phyloP scores from a whole-genome alignment of 2,329 filamentous ascomycete species.

The Ampelomyces quisqualis region DNA sequence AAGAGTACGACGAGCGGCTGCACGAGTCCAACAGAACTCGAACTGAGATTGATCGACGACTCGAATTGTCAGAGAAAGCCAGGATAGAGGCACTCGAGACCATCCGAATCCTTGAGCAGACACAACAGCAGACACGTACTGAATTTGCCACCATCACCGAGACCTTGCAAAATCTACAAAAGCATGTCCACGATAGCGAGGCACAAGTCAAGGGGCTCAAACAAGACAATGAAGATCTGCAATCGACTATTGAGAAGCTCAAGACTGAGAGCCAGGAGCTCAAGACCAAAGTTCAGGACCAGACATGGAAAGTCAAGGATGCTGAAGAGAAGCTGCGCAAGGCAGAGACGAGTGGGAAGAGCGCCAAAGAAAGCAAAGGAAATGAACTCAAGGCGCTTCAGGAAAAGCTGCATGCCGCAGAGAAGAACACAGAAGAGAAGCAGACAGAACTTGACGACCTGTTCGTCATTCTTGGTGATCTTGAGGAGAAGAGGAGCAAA shows the following conservation, averaged over 20 bases:
- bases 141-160: slow-evolving; percentile 28
- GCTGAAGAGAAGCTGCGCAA: slow-evolving; percentile 49
- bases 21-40: slow-evolving; percentile 26
- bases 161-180: slow-evolving; percentile 27
- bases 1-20: slow-evolving; percentile 40
- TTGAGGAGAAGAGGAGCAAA: slow-evolving; percentile 48
- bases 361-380: slow-evolving; percentile 8
- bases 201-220: slow-evolving; percentile 46
- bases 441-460: slow-evolving; percentile 52
- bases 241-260: slow-evolving; percentile 17
- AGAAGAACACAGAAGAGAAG: slow-evolving; percentile 44
- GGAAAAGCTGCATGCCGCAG: slow-evolving; percentile 46
- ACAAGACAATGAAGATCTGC: slow-evolving; percentile 25
- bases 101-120: slow-evolving; percentile 29
- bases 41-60: slow-evolving; percentile 29
- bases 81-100: slow-evolving; percentile 31
- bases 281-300: slow-evolving; percentile 48
- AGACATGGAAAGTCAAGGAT: slow-evolving; percentile 48
- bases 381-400: slow-evolving; percentile 48
- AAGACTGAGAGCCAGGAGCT: slow-evolving; percentile 19
- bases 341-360: slow-evolving; percentile 12
- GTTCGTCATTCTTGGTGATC: slow-evolving; percentile 51
- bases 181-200: slow-evolving; percentile 26
- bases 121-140: slow-evolving; percentile 25
- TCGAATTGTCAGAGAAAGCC: slow-evolving; percentile 28